These are phyloP conservation scores for Elaeis oleifera DNA, from an alignment of 202 grass and related monocot species.

Conservation along the genomic window DNA sequence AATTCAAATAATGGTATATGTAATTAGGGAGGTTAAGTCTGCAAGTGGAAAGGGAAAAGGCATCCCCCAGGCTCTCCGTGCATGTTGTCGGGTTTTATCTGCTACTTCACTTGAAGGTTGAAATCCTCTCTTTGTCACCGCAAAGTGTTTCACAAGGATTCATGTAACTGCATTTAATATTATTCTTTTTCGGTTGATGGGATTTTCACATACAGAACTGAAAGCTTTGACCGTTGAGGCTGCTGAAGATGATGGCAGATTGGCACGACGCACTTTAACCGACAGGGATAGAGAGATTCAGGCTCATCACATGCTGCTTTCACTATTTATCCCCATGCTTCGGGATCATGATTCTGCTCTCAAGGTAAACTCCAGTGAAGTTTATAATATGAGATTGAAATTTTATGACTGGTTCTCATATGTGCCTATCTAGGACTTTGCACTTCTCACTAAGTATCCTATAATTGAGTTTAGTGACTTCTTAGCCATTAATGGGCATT, in stretches of 20 bases:
- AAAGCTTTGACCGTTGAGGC: conserved; percentile 45
- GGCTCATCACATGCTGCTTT: conserved; percentile 52
- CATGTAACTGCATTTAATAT: not conserved
- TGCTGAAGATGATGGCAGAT: conserved; percentile 55
- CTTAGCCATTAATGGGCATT: no score
- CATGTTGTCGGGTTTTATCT: conserved; percentile 60
- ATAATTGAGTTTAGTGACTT: no score
- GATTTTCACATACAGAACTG: conserved; percentile 40
- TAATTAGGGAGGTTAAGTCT: conserved; percentile 45
- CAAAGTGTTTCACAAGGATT: no score
- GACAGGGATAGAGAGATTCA: conserved; percentile 48
- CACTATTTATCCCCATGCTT: conserved; percentile 35
- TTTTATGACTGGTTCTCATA: not conserved
- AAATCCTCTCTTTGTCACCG: not conserved
- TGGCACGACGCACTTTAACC: conserved; percentile 56
- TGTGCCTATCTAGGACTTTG: no score
- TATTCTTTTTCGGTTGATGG: not conserved
- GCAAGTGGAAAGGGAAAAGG: conserved; percentile 37
- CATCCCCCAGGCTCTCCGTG: conserved; percentile 51
- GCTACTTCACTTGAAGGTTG: conserved; percentile 57
- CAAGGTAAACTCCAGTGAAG: conserved; percentile 35
- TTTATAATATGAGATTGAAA: not conserved
- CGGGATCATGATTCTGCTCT: conserved; percentile 41
- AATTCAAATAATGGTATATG: conserved; percentile 9
- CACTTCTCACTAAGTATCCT: no score